Evolutionary conservation across 768 basidiomycete genomes (phyloP), one percentile per base, ranked within the genome.

Genomic region (Thelephora ganbajun): DNA sequence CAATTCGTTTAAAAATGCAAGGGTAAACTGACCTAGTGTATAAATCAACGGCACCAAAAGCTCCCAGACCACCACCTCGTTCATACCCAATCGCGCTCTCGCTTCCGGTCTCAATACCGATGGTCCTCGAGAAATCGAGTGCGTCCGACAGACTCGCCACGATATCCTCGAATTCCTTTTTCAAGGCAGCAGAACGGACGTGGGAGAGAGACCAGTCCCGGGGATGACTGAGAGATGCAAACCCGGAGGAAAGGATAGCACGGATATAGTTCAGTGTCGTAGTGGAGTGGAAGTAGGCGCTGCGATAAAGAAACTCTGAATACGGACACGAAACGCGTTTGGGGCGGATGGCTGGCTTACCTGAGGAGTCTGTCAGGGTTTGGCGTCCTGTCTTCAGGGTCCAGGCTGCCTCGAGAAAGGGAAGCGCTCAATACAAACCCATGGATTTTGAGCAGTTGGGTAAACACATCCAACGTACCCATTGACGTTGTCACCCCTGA

Each of bases 261-360:
- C 96, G 83, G 49, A 97, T 73, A 64, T 93, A 81, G 66, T 99
- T 99, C 36, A 97, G 71, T 0, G 96, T 98, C 6, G 92, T 75
- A 0, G 90, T 75, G 0, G 94, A 97, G 66, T 98, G 83, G 67
- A 97, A 97, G 72, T 98, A 98, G 2, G 94, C 92, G 52, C 88
- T 92, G 53, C 34, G 30, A 42, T 19, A 12, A n/a, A 22, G 6
- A 50, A 37, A 33, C 36, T 37, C 14, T 23, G 44, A 35, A 35
- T 12, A 14, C 13, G 34, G 22, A 22, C 43, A 6, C 12, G 11
- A 16, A 36, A 33, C 6, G 1, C 12, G 5, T 42, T 46, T 34
- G 14, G 46, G 23, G 46, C 37, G 45, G 54, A 83, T 14, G 9
- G 14, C 14, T 14, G 2, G 14, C 39, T 41, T 14, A 41, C 90